Evolutionary conservation across 768 basidiomycete species (phyloP), one percentile per base, ranked within the genome.

Genomic region (Pulveroboletus ravenelii): DNA sequence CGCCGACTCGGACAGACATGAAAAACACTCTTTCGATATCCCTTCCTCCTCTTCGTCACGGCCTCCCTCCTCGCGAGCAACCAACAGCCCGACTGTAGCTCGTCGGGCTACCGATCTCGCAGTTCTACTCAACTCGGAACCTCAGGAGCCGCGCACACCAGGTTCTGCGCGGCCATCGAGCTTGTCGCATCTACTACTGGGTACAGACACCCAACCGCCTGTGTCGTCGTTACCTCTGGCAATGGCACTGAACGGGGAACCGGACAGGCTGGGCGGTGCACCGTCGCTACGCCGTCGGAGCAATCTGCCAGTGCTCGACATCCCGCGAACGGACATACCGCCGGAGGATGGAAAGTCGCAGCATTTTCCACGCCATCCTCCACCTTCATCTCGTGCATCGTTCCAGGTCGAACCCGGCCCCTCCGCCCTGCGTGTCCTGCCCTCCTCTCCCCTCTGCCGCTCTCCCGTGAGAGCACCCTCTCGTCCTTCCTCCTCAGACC

Each of bases 31-130:
- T 41, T 66, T 59, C 55, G 64, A 66, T 42, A 52, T 62, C 56
- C 74, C 54, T 69, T 78, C 45, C 48, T 76, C 45, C 50, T 70
- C 60, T 47, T 66, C 68, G 5, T 71, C 70, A 5, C 70, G 70
- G 40, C 70, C 68, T 27, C 67, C 67, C 14, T 62, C 65, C 29
- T 63, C 68, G 18, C 62, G 68, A 20, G 61, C 64, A 44, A 65
- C 54, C 31, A 65, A 70, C 49, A 78, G 77, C 53, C 81, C 82
- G 10, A 73, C 75, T 14, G 62, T 79, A 20, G 60, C 72, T 30
- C 77, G 84, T 50, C 76, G 87, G 23, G 85, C 87, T 9, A 90
- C 87, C 27, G 83, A 85, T 70, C 77, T 90, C n/a, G 78, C 87
- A 36, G 80, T 84, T 38, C 76, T 90, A 23, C 81, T 89, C 68